phyloP scores from a whole-genome alignment of 768 basidiomycete genomes.

The Galerina marginata region DNA sequence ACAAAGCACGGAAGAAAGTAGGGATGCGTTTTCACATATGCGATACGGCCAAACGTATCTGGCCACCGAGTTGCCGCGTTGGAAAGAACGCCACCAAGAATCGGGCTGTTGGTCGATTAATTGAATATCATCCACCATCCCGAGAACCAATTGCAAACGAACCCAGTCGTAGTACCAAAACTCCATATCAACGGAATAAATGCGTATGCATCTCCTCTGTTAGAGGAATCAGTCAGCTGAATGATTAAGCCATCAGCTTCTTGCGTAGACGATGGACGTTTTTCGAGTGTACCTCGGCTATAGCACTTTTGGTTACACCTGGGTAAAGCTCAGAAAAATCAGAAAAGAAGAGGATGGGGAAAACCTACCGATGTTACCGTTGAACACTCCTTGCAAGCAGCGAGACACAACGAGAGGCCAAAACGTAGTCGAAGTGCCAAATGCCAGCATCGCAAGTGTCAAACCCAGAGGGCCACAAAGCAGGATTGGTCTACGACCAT shows the following conservation, averaged over 20 bases:
- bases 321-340: neutral
- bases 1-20: constrained; percentile 55
- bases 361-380: constrained; percentile 39
- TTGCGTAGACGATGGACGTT: neutral
- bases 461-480: constrained; percentile 48
- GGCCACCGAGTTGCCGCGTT: constrained; percentile 67
- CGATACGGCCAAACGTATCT: constrained; percentile 49
- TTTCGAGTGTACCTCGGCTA: constrained; percentile 43
- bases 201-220: constrained; percentile 44
- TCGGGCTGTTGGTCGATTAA: constrained; percentile 50
- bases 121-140: constrained; percentile 29
- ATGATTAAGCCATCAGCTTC: neutral
- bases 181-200: constrained; percentile 41
- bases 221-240: constrained; percentile 30
- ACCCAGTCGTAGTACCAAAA: constrained; percentile 38
- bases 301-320: constrained; percentile 51
- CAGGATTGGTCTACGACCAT: constrained; percentile 51
- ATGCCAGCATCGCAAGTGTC: constrained; percentile 42
- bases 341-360: neutral
- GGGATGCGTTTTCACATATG: constrained; percentile 39
- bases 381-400: constrained; percentile 45
- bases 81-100: constrained; percentile 68
- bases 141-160: constrained; percentile 49
- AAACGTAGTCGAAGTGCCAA: constrained; percentile 48
- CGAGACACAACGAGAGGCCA: constrained; percentile 36